Base-by-base conservation (phyloP, 768 basidiomycete species). In the Coprinellus micaceus region DNA sequence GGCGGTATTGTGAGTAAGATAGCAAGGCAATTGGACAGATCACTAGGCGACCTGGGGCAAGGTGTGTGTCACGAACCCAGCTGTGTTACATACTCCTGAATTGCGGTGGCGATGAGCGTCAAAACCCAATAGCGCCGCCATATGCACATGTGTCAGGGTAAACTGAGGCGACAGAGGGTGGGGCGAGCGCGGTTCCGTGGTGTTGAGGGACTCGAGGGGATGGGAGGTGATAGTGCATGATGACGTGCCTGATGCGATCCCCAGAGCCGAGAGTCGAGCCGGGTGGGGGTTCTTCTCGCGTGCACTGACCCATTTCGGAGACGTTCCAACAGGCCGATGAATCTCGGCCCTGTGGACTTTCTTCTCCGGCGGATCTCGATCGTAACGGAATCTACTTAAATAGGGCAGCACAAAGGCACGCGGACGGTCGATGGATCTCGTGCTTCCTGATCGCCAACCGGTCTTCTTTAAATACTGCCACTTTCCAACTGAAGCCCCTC, bases 391-490 rank as follows among this genome's bases (percentile, higher is more conserved):
- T 74, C 72, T 71, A 73, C 69, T 72, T 72, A 67, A 71, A 74
- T 69, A 66, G 73, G 74, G 79, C 72, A 77, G 71, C 72, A 74
- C 73, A 76, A 76, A 81, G 80, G 82, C 79, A 82, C 80, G 80
- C 79, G 82, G 80, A 36, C 28, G 52, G 40, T n/a, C 40, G 45
- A 47, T 47, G 21, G 60, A 79, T 77, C 71, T 75, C 71, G 70
- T 71, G 71, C 64, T 67, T 72, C 49, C 64, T 81, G 82, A 82
- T 82, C 80, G 81, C 78, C 81, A 81, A 68, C 73, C 69, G 70
- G 66, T 67, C 68, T 68, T 66, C 70, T 67, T 73, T 74, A 71
- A 70, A 66, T 67, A 70, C 68, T 66, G 69, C 72, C 63, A 71
- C 75, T 81, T 84, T 83, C 82, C 82, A 81, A 82, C 77, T 75